Percentiles rank a stretch among this genome's conserved stretches.
These are phyloP conservation scores for Paralagenidium karlingii DNA, from an alignment of 352 stramenopile genomes.

Conservation along the genomic window DNA sequence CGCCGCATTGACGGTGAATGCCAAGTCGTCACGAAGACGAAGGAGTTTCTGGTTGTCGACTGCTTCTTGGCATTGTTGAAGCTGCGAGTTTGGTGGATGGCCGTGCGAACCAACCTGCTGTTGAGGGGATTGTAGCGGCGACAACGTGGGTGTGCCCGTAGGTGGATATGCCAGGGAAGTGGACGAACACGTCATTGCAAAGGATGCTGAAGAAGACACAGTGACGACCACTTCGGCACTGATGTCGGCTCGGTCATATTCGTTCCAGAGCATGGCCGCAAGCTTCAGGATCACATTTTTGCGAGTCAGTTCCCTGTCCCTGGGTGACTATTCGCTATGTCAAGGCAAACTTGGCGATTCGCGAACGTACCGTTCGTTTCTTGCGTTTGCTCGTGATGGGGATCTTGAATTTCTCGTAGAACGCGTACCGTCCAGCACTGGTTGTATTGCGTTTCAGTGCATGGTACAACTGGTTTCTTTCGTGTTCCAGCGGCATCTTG, in stretches of 20 bases:
- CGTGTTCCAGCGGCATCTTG: constrained; percentile 23
- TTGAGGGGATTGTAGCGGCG: neutral
- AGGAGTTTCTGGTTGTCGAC: constrained; percentile 13
- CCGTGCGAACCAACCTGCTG: neutral
- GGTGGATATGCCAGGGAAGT: neutral
- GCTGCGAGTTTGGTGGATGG: neutral
- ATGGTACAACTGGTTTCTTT: constrained; percentile 40
- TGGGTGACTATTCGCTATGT: neutral
- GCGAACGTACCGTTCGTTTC: constrained; percentile 35
- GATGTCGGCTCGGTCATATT: constrained; percentile 25
- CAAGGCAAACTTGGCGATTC: neutral
- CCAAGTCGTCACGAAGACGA: constrained; percentile 56
- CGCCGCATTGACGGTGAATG: constrained; percentile 65
- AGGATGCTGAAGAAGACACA: neutral
- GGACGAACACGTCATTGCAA: neutral
- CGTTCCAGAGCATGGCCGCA: constrained; percentile 48
- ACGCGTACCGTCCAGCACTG: constrained; percentile 17
- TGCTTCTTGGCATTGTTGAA: neutral
- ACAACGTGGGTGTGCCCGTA: neutral
- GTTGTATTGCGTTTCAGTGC: constrained; percentile 35
- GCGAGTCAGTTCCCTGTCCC: neutral
- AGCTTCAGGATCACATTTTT: constrained; percentile 13
- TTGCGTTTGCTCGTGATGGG: constrained; percentile 36
- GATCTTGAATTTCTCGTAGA: constrained; percentile 61
- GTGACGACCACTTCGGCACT: constrained; percentile 43